Base-by-base conservation (phyloP, 2,329 filamentous ascomycete species). In the Magnaporthales sp. region DNA sequence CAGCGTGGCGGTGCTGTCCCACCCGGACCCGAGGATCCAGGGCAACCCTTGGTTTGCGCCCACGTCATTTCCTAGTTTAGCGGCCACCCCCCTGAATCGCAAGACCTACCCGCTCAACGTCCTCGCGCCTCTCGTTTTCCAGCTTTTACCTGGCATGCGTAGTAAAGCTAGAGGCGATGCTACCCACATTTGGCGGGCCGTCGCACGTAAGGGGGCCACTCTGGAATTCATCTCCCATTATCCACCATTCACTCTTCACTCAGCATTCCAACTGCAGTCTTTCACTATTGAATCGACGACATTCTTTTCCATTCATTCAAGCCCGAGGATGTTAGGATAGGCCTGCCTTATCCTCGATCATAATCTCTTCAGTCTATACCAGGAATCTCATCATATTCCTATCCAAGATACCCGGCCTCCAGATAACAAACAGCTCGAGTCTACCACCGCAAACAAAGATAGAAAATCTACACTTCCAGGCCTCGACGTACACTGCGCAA, bases 251-350 rank as follows among this genome's bases (percentile, higher is more conserved):
- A 15, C 24, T 10, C n/a, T 26, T 60, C 24, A 6, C 15, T 19
- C 63, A 64, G 51, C 63, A 64, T 46, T 64, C 63, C 63, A 64
- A 64, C 63, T 64, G 32, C 63, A 64, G 63, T 64, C 63, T 54
- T n/a, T 64, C 63, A 38, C 63, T 64, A 15, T 15, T 54, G 27
- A 46, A 26, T 24, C 22, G 11, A 64, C 31, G 10, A 46, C 38
- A 46, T 4, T 13, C 62, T 31, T 27, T 46, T 64, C 19, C 38
- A 46, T 46, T n/a, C 38, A 46, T 46, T 46, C 19, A 19, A 46
- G 15, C 9, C n/a, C 19, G 38, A 46, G 38, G 38, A n/a, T 6
- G 6, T 7, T 7, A 46, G 38, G 38, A 46, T 46, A 46, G 38
- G 4, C 38, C 4, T 19, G 5, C 8, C 8, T 19, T 46, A n/a